Base-by-base conservation (phyloP, 345 rosid species). In the Durio zibethinus region DNA sequence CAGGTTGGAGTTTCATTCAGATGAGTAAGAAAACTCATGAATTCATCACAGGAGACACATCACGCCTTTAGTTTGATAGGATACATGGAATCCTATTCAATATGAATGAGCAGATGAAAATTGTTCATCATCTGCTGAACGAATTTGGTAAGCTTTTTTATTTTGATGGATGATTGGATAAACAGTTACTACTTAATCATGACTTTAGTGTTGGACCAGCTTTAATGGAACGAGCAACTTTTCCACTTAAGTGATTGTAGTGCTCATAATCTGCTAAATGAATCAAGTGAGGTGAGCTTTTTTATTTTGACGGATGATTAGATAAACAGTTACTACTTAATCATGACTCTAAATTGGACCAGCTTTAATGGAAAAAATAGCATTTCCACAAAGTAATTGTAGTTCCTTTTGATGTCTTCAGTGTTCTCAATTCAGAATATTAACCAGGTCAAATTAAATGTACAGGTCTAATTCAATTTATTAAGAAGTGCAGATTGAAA, bases 1-100 rank as follows among this genome's bases (percentile, higher is more conserved):
- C 91, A 43, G 97, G 73, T 45, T 45, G 40, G 79, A 92, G 97
- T 89, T 83, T 84, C 68, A 81, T 91, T 57, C 91, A 84, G 81
- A 77, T 90, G 84, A 84, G 76, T 59, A 82, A 81, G 70, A 84
- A 73, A 68, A 87, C 84, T 54, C 80, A 74, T 78, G 92, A 65
- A 65, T 65, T 40, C 50, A 38, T 65, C 21, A 31, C 71, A 21
- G 50, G 71, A 21, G 31, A 65, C 82, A 68, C 74, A 33, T 87
- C 86, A 2, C 87, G 89, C 83, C 82, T 84, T 81, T 84, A 72
- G 53, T 84, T 78, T 15, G 80, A 78, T 68, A 79, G 67, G 67
- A 86, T 90, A 69, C 75, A 74, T 66, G 81, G 87, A 72, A 67
- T 85, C 36, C 77, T 87, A 73, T 73, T 72, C 68, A 78, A 76